Evolutionary conservation across 768 basidiomycete genomes (phyloP), one percentile per base, ranked within the genome.

Genomic region (Grammothele lineata): DNA sequence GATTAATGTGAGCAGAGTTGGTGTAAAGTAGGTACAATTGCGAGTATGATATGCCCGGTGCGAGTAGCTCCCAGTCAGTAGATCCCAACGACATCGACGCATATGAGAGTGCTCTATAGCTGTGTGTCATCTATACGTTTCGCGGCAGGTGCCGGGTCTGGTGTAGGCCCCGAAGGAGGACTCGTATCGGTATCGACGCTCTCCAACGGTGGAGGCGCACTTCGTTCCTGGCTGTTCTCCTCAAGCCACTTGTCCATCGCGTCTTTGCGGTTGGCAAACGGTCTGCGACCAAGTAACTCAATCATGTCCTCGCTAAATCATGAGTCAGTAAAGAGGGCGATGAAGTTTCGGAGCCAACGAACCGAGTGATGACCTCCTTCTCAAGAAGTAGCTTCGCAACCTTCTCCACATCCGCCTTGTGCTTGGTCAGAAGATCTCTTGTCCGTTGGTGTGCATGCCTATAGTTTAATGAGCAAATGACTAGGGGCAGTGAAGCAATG

Each of bases 161-260:
- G 40, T 30, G 21, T 9, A 32, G 26, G 23, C 26, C 10, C 14
- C 21, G 15, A 19, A 19, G 17, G 77, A 47, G 41, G 68, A 36
- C 12, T n/a, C 8, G 9, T 56, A 38, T 56, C 38, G 4, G 41
- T 4, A 22, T 53, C 49, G 18, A 55, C 48, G 17, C 43, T 51
- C 62, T 85, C 83, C 10, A 83, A 65, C 3, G 84, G 82, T 32
- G 83, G 79, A 18, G 81, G 80, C n/a, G 81, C 79, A 55, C 78
- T 80, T 40, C 75, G 74, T 57, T 79, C 79, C 30, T 58, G 59
- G 33, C 75, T 76, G 62, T 91, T 79, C 61, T 86, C 79, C 59
- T 95, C 92, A n/a, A 95, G 76, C 87, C 92, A 95, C 63, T 87
- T 89, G 70, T 96, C 93, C 94, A 97, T 96, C 55, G 95, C 92